Conservation (phyloP, 1,284 basidiomycete species). For the Tilletia horrida region DNA sequence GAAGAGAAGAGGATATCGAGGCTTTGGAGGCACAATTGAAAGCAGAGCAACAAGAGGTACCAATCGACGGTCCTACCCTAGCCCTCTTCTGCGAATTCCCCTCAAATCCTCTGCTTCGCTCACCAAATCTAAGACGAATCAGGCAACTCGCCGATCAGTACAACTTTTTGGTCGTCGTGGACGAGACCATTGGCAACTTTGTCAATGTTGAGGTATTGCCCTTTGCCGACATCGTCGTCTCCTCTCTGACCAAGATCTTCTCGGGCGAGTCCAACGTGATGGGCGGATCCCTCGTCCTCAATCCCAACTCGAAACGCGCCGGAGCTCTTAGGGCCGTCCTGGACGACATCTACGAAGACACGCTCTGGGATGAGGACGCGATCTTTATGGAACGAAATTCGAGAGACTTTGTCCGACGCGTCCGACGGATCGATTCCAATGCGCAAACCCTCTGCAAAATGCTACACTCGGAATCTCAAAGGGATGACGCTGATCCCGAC, state of each 20-base stretch:
- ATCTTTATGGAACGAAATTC: conserved; percentile 98
- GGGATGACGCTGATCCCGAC: conserved; percentile 24
- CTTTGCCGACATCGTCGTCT: conserved; percentile 87
- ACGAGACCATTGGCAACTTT: conserved; percentile 96
- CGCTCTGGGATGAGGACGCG: conserved; percentile 85
- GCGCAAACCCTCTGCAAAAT: conserved; percentile 76
- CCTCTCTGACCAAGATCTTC: conserved; percentile 91
- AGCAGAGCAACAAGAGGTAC: conserved; percentile 26
- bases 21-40: conserved; percentile 67
- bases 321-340: conserved; percentile 65
- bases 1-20: conserved; percentile 72
- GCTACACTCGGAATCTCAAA: conserved; percentile 59
- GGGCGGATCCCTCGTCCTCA: conserved; percentile 73
- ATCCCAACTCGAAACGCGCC: conserved; percentile 73
- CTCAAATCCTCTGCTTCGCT: conserved; percentile 86
- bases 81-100: conserved; percentile 75
- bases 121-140: conserved; percentile 74
- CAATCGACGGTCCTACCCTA: conserved; percentile 52
- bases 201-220: conserved; percentile 89
- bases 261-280: conserved; percentile 93
- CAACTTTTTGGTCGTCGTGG: conserved; percentile 82
- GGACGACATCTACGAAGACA: conserved; percentile 72
- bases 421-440: conserved; percentile 76
- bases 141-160: conserved; percentile 80
- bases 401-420: conserved; percentile 78